Evolutionary conservation across 2,329 filamentous ascomycete species (phyloP), one percentile per base, ranked within the genome.

Genomic region (Alternaria angustiovoidea): DNA sequence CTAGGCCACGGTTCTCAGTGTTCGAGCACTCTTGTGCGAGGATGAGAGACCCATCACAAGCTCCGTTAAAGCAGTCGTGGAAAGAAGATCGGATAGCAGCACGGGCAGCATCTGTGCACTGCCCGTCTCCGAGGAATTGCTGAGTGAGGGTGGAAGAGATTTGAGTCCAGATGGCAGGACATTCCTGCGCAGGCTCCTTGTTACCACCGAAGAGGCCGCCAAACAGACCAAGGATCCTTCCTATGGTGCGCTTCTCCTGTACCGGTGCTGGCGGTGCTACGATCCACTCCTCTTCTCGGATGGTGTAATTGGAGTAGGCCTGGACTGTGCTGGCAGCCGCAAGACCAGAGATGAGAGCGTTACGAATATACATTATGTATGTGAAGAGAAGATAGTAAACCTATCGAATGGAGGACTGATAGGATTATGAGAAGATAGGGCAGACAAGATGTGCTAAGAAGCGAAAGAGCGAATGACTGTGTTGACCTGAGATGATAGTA

Each of bases 1-100:
- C 64, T 1, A 88, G 75, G 0, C 83, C 84, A 3, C 56, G 67
- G 69, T 87, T 80, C 54, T 80, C 75, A 0, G 53, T 9, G 18
- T 78, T 73, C 1, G 69, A 65, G 61, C 79, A 79, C 51, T 78
- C 76, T 20, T 72, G 57, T 20, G 75, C 73, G 16, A 78, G 71
- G 49, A 78, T 75, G 26, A 78, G 65, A 26, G 75, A 78, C 9
- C 76, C 76, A 42, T 78, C 76, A 46, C 75, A 77, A 2, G 73
- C 73, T 14, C 75, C 75, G 47, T 73, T 73, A 70, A 76, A 77
- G 65, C 75, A 78, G 59, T 78, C 76, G 24, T 78, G 75, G 64
- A 78, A 78, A 2, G 74, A 67, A 4, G 64, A 65, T 26, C 76
- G 66, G 41, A 78, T 78, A 8, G 76, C 75, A 24, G 71, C 73